phyloP scores from a whole-genome alignment of 108 stramenopile species.

The Cyclotella kingstonii region DNA sequence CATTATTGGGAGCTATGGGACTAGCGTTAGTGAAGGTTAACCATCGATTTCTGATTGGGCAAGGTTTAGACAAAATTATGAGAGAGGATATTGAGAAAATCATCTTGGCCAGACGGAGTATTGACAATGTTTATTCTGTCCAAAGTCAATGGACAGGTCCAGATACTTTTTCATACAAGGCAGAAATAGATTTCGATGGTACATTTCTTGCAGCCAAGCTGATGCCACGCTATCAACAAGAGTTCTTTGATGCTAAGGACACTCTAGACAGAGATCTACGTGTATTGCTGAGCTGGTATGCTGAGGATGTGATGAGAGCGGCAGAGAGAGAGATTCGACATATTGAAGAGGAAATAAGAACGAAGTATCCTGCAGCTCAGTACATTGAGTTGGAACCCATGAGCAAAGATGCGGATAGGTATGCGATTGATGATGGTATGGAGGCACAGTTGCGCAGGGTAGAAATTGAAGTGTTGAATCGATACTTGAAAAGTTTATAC shows the following conservation, averaged over 20 bases:
- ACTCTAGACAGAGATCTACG: constrained; percentile 78
- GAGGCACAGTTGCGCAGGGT: constrained; percentile 64
- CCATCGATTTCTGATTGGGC: constrained; percentile 91
- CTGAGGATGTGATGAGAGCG: constrained; percentile 96
- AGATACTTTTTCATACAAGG: constrained; percentile 96
- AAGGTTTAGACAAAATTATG: constrained; percentile 86
- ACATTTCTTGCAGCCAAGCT: constrained; percentile 95
- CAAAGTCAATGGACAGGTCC: constrained; percentile 97
- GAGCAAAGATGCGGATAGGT: constrained; percentile 74
- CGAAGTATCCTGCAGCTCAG: constrained; percentile 89
- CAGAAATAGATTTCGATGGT: constrained; percentile 98
- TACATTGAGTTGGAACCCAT: constrained; percentile 98
- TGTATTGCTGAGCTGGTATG: constrained; percentile 91
- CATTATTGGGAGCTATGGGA: constrained; percentile 88
- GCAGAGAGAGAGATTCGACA: constrained; percentile 94
- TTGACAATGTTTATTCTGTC: constrained; percentile 87
- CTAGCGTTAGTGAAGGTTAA: constrained; percentile 83
- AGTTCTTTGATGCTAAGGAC: constrained; percentile 56
- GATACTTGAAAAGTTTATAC: constrained; percentile 62
- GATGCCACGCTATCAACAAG: constrained; percentile 77
- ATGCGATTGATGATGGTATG: constrained; percentile 84
- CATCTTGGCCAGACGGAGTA: constrained; percentile 67
- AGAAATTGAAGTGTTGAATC: constrained; percentile 66
- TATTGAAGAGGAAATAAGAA: constrained; percentile 90
- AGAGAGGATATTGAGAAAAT: constrained; percentile 84